Evolutionary conservation across 768 basidiomycete species (phyloP), one percentile per base, ranked within the genome.

Genomic region (Tulasnella sp.): DNA sequence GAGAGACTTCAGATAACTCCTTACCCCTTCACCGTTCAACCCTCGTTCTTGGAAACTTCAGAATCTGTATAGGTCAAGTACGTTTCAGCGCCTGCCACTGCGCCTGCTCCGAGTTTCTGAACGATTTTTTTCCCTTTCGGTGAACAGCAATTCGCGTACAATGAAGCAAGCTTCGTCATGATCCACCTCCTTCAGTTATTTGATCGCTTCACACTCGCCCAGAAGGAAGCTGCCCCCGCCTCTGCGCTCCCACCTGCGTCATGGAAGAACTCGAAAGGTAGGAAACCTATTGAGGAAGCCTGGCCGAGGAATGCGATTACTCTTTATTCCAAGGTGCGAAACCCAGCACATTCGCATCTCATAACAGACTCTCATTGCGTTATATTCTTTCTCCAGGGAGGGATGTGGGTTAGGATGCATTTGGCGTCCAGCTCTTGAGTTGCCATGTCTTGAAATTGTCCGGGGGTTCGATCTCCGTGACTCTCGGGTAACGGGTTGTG

Each of bases 61-160:
- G 69, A 39, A 74, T 74, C 25, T 74, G 73, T 36, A 36, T 74
- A 19, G 73, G 73, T 5, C 73, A 74, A 54, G 73, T 74, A 34
- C 52, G 73, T 38, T 14, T n/a, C n/a, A 12, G 8, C 34, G 5
- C n/a, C n/a, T 0, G 2, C 73, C 4, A 34, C 4, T 3, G 7
- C 2, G 8, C 29, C 37, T 5, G 7, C 42, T 4, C 2, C 8
- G 37, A 6, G 7, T 19, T 54, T 52, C 31, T 54, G 12, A 74
- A 49, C 25, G 15, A 25, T 54, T 34, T 6, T 19, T 3, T 54
- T 31, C n/a, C 15, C 52, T 12, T 7, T n/a, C 3, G 5, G 17
- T 34, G 49, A 17, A 22, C 37, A 78, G 78, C 79, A 78, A 70
- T 78, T 77, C 64, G 78, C 78, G 34, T 78, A 78, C 71, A 78